Conservation (phyloP, 139 green algal species). For the Chlorella sp. region DNA sequence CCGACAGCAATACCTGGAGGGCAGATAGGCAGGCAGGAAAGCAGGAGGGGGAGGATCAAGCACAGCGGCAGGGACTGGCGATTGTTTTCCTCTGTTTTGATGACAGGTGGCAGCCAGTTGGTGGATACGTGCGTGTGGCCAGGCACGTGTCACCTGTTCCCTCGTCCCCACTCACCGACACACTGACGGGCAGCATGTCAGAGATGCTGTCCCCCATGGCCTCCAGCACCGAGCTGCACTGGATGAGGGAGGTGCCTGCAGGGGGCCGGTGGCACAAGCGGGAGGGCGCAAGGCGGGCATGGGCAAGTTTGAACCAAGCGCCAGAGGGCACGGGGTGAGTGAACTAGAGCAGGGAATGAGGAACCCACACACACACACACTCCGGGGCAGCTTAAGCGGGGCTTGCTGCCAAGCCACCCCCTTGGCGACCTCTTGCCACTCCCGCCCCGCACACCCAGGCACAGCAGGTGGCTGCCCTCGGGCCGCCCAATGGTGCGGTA, state of each 20-base stretch:
- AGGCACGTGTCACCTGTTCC: too few species aligned
- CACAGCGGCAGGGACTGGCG: neutral
- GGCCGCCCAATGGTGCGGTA: slow-evolving; percentile 51
- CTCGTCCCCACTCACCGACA: slow-evolving; percentile 15
- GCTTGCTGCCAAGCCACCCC: too few species aligned
- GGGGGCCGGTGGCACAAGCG: neutral
- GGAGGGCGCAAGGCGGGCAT: neutral
- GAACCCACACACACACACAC: neutral
- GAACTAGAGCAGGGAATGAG: neutral
- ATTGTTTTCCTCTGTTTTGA: neutral
- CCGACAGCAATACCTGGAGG: slow-evolving; percentile 49
- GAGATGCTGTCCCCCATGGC: slow-evolving; percentile 49
- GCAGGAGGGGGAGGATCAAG: too few species aligned
- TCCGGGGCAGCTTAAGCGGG: too few species aligned
- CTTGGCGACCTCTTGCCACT: neutral
- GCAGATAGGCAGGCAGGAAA: neutral
- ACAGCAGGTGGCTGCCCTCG: slow-evolving; percentile 52
- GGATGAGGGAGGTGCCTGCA: slow-evolving; percentile 53
- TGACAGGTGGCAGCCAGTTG: neutral
- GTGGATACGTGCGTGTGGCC: slow-evolving; percentile 15
- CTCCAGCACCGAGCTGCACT: slow-evolving; percentile 48
- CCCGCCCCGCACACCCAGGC: slow-evolving; percentile 8
- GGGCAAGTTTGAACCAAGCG: neutral
- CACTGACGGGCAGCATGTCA: slow-evolving; percentile 54
- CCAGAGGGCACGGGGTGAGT: neutral